Evolutionary conservation across 352 stramenopile species (phyloP).

Genomic region (Pythium guiyangense): DNA sequence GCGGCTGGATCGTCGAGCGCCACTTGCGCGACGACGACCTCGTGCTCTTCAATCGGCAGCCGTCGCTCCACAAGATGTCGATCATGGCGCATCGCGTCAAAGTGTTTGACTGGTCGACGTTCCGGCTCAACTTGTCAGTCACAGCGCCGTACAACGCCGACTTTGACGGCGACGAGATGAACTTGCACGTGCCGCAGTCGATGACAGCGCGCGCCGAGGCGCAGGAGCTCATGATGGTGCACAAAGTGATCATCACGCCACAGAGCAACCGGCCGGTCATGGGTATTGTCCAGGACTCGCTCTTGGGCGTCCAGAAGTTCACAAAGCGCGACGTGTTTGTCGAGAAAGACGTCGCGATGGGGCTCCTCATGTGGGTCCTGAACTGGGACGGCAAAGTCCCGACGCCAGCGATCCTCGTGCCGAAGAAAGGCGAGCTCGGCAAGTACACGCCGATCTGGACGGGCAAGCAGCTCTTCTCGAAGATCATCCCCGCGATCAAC

Average conservation of each 20-base stretch:
- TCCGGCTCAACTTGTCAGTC: conserved; percentile 97
- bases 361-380: conserved; percentile 97
- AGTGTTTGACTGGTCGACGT: conserved; percentile 99
- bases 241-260: conserved; percentile 97
- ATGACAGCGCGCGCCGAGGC: conserved; percentile 96
- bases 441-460: conserved; percentile 94
- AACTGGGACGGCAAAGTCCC: conserved; percentile 97
- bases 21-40: conserved; percentile 98
- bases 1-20: conserved; percentile 98
- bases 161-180: conserved; percentile 99
- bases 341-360: conserved; percentile 97
- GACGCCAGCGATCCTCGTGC: conserved; percentile 96
- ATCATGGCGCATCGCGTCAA: conserved; percentile 99
- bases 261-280: conserved; percentile 99
- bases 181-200: conserved; percentile 97
- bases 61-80: conserved; percentile 99
- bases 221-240: conserved; percentile 98
- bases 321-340: conserved; percentile 98
- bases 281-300: conserved; percentile 98
- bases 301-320: conserved; percentile 97
- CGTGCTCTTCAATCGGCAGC: conserved; percentile 99
- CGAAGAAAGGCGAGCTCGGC: conserved; percentile 82
- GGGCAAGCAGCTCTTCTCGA: conserved; percentile 98
- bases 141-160: conserved; percentile 99
- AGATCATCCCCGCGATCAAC: conserved; percentile 97